These are phyloP conservation scores for Sarcodon aspratus DNA, from an alignment of 768 basidiomycete genomes.

Conservation along the genomic window DNA sequence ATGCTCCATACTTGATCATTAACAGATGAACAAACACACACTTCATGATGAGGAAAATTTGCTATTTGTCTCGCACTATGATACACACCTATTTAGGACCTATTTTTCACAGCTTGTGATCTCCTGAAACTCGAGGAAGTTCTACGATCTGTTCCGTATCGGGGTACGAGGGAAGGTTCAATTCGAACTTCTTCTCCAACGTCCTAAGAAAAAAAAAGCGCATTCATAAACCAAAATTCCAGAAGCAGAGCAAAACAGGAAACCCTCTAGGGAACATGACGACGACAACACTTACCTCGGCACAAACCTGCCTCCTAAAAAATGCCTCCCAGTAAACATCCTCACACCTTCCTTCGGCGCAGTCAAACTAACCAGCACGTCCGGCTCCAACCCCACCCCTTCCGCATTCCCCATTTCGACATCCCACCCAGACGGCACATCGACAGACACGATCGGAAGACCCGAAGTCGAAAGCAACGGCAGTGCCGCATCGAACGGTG, in stretches of 20 bases:
- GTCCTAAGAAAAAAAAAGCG: slow-evolving; percentile 28
- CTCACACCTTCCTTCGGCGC: slow-evolving; percentile 87
- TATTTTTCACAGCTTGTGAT: background rate
- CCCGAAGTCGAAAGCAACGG: slow-evolving; percentile 47
- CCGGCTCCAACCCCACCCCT: slow-evolving; percentile 52
- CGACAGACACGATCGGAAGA: slow-evolving; percentile 85
- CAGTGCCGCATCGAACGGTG: slow-evolving; percentile 77
- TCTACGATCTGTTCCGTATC: slow-evolving; percentile 82
- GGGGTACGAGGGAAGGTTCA: slow-evolving; percentile 78
- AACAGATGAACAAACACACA: background rate
- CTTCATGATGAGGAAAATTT: background rate
- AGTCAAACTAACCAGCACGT: slow-evolving; percentile 82
- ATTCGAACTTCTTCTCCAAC: slow-evolving; percentile 59
- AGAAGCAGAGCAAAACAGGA: background rate
- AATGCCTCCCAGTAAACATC: slow-evolving; percentile 73
- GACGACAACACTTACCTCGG: slow-evolving; percentile 48
- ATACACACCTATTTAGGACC: slow-evolving; percentile 4
- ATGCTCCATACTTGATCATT: too few relatives aligned
- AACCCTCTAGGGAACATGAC: background rate
- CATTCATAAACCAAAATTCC: background rate
- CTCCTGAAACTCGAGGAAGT: slow-evolving; percentile 20
- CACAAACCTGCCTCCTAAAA: slow-evolving; percentile 89
- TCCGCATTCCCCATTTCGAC: slow-evolving; percentile 65
- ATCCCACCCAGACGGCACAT: slow-evolving; percentile 97
- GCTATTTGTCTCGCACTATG: background rate